Base-by-base conservation (phyloP, 1,284 basidiomycete species). In the Fomitopsis schrenkii region DNA sequence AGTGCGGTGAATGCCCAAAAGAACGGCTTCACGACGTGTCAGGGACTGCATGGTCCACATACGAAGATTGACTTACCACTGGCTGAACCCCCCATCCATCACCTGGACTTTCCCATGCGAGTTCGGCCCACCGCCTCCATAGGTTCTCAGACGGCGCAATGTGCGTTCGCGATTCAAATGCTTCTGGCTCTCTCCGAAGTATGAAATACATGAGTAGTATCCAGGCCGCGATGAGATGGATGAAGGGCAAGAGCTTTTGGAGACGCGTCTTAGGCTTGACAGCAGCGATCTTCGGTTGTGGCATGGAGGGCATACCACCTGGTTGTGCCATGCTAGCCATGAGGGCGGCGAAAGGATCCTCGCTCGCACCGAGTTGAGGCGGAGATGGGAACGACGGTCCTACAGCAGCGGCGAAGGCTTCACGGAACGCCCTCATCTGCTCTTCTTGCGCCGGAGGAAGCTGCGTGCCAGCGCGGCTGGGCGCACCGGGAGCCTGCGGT, bases 1-100 rank as follows among this genome's bases (percentile, higher is more conserved):
- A 92, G 70, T 1, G 90, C 87, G 44, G 83, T 82, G 65, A 93
- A 91, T 17, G 83, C 86, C 85, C 87, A 90, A 72, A 92, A 90
- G 77, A 93, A 91, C 0, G 88, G 85, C 90, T 92, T 64, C 10
- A 58, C 36, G 26, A 3, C 9, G 55, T 14, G 36, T 67, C 55
- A 62, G 45, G 63, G 59, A 44, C 10, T 60, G 54, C 55, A 33
- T 33, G 30, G 7, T 14, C 2, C 26, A 53, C 45, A 52, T 30
- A 9, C 38, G n/a, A 50, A 19, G 26, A 15, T 41, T 2, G 41
- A 75, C 84, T 69, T 67, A 89, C 87, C 68, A 86, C 78, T 61
- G 78, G 67, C 64, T 84, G 81, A 12, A 87, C 79, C n/a, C 77
- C 78, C 76, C 79, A 82, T 9, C 63, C 63, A 59, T 74, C 71